Evolutionary conservation across 1,284 basidiomycete genomes (phyloP).

Genomic region (Sparassis latifolia): DNA sequence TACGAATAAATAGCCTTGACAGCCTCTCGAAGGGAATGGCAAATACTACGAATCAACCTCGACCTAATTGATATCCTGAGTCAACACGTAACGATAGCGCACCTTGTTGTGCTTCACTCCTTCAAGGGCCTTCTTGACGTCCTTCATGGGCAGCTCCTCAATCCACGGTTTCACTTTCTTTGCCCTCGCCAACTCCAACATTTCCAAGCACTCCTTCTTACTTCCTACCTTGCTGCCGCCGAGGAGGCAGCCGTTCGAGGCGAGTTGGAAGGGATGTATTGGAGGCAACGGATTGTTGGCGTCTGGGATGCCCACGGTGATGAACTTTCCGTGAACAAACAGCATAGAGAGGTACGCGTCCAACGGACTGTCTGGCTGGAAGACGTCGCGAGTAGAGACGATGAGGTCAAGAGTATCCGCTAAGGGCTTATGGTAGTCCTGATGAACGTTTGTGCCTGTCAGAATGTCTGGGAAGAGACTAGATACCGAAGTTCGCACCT

Average conservation of each 20-base stretch:
- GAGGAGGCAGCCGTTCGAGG: slow-evolving; percentile 31
- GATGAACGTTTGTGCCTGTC: background rate
- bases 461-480: background rate
- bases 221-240: slow-evolving; percentile 52
- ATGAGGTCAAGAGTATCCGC: slow-evolving; percentile 52
- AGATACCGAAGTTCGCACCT: slow-evolving; percentile 4
- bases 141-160: slow-evolving; percentile 53
- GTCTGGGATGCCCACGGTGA: slow-evolving; percentile 50
- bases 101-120: slow-evolving; percentile 46
- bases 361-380: slow-evolving; percentile 18
- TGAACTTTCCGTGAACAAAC: slow-evolving; percentile 45
- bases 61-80: slow-evolving; percentile 25
- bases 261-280: slow-evolving; percentile 29
- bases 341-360: slow-evolving; percentile 39
- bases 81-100: slow-evolving; percentile 45
- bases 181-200: slow-evolving; percentile 53
- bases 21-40: too few relatives aligned
- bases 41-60: too few relatives aligned
- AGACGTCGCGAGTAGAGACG: slow-evolving; percentile 39
- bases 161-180: slow-evolving; percentile 46
- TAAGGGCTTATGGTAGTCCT: slow-evolving; percentile 39
- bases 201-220: slow-evolving; percentile 54
- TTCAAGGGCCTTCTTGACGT: slow-evolving; percentile 47
- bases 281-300: slow-evolving; percentile 31
- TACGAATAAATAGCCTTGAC: too few relatives aligned